Base-by-base conservation (phyloP, 176 grass and related monocot species). In the Oryza glaberrima region DNA sequence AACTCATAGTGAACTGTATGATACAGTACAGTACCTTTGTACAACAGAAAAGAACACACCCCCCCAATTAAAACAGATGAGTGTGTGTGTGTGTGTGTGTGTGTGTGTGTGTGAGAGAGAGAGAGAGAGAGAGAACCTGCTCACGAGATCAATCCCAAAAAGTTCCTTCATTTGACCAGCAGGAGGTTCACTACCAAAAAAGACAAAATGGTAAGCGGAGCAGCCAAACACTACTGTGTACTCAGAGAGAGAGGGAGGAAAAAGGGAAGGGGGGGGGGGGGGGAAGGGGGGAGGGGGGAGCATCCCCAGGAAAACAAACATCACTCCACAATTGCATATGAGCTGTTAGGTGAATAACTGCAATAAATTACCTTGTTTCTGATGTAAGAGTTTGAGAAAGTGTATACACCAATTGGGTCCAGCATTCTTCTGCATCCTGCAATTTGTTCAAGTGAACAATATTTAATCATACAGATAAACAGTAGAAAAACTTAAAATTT, bases 401-500 rank as follows among this genome's bases (percentile, higher is more conserved):
- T 40, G 97, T 94, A 83, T 96, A 99, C 79, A 96, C 86, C 51
- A 99, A 65, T 77, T 99, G 97, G 19, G 97, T 91, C 97, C 97
- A 99, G 81, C 97, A 99, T 88, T 99, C 97, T 85, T 99, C 97
- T 76, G 97, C 97, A 88, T 99, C 97, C 97, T 99, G 78, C 34
- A 76, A 85, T 72, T 72, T 83, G 67, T 65, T 43, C 28, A 20
- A 74, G 30, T 51, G 49, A 72, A 77, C 8, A 72, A 77, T 76
- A 19, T 70, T 69, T 48, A 80, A 79, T 46, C 72, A 88, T 79
- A 82, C 22, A 82, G 83, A 70, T 78, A 12, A 67, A 66, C 77
- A 81, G 40, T 41, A 79, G 7, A 81, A 73, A 73, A 77, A 82
- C 47, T n/a, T 34, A 63, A 69, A 51, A 58, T 13, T 78, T 79